A percentile compares a stretch with the other conserved stretches of the same genome.
phyloP scores from a whole-genome alignment of 2,329 filamentous ascomycete genomes.

The Xylariaceae sp. region DNA sequence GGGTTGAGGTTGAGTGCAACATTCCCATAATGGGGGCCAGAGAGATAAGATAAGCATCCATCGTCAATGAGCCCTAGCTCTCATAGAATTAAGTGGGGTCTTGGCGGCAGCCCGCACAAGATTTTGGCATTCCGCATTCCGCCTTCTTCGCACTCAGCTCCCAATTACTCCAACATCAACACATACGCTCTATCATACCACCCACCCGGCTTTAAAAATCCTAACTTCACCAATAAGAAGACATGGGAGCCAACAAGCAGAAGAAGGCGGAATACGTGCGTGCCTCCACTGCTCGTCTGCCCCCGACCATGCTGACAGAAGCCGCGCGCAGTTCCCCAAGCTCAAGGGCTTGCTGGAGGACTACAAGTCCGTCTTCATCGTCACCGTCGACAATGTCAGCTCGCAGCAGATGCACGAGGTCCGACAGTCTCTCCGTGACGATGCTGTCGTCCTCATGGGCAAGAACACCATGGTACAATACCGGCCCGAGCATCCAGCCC shows the following conservation, averaged over 20 bases:
- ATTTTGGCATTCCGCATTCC: no score
- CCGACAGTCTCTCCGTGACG: conserved; percentile 77
- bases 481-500: no score
- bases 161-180: no score
- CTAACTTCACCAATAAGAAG: conserved; percentile 93
- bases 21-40: no score
- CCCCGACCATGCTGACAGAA: neutral
- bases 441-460: conserved; percentile 97
- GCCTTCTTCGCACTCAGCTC: no score
- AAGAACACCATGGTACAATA: conserved; percentile 98
- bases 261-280: conserved; percentile 65
- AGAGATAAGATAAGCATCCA: no score
- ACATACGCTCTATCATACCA: no score
- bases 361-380: conserved; percentile 97
- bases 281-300: neutral
- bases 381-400: conserved; percentile 97
- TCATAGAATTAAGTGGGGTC: no score
- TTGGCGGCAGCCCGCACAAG: no score
- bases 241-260: conserved; percentile 95
- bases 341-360: conserved; percentile 94
- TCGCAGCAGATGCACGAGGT: conserved; percentile 99
- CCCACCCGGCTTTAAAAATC: conserved; percentile 81
- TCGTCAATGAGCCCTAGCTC: no score
- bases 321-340: conserved; percentile 96
- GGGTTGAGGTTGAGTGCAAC: no score